These are phyloP conservation scores for Alternaria sp. DNA, from an alignment of 2,329 filamentous ascomycete genomes.

Conservation along the genomic window DNA sequence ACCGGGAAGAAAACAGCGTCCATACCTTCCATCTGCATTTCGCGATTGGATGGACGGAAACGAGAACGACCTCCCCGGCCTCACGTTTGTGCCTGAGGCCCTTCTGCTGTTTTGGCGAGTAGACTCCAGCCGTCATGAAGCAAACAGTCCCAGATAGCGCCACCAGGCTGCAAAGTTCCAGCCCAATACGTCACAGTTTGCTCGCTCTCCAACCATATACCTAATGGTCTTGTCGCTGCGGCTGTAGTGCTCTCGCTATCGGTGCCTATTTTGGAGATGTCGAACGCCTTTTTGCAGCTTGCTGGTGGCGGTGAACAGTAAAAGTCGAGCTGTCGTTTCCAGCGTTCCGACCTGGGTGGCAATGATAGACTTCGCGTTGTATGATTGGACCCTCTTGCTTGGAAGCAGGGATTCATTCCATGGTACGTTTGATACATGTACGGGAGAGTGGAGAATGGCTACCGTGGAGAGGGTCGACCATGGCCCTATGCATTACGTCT, in stretches of 20 bases:
- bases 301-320: neutral
- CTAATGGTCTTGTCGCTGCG: neutral
- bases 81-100: neutral
- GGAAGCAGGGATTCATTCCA: neutral
- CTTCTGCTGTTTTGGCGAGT: neutral
- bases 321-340: neutral
- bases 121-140: neutral
- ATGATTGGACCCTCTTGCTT: neutral
- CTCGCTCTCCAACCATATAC: neutral
- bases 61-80: neutral
- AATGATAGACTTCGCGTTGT: neutral
- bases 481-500: neutral
- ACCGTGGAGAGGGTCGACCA: neutral
- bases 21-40: neutral
- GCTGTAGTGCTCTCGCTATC: neutral
- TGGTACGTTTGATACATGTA: neutral
- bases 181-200: neutral
- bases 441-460: neutral
- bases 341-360: neutral
- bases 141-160: neutral
- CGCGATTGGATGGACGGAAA: neutral
- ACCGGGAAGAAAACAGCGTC: neutral
- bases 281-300: neutral
- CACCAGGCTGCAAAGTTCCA: neutral
- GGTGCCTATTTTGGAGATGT: neutral